Evolutionary conservation across 495 filamentous ascomycete genomes (phyloP).

Genomic region (Filosporella fistucella): DNA sequence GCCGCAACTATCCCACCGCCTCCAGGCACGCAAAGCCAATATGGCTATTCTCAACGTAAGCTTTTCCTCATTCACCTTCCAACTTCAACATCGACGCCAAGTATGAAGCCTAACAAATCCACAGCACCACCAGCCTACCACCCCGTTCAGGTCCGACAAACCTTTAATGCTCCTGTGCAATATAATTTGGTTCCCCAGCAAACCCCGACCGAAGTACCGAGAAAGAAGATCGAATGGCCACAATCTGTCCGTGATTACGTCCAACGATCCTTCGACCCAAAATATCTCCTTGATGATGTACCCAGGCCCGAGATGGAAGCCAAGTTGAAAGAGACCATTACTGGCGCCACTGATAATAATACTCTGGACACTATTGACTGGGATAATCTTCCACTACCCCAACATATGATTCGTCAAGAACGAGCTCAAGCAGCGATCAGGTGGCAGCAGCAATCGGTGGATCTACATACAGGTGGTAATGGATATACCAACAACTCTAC

Average conservation of each 20-base stretch:
- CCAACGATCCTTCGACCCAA: constrained; percentile 72
- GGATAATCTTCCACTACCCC: constrained; percentile 78
- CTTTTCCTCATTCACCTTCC: not conserved
- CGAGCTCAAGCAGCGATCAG: constrained; percentile 41
- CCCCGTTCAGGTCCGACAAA: constrained; percentile 36
- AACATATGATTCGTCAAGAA: constrained; percentile 77
- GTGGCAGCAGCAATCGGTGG: constrained; percentile 26
- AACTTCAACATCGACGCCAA: not conserved
- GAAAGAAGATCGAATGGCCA: constrained; percentile 70
- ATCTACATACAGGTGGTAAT: constrained; percentile 8
- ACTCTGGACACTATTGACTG: constrained; percentile 72
- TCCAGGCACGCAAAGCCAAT: constrained; percentile 19
- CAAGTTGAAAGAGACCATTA: constrained; percentile 83
- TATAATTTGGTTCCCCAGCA: constrained; percentile 43
- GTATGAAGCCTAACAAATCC: constrained; percentile 10
- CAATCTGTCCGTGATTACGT: constrained; percentile 76
- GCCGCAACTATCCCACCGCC: constrained; percentile 18
- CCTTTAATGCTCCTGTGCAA: constrained; percentile 24
- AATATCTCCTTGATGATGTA: constrained; percentile 63
- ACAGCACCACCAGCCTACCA: constrained; percentile 39
- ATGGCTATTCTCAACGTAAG: constrained; percentile 23
- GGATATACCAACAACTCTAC: constrained; percentile 10
- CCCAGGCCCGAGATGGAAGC: constrained; percentile 66
- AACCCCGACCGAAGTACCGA: constrained; percentile 24
- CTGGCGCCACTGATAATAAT: constrained; percentile 65